These are phyloP conservation scores for Colletotrichum phormii DNA, from an alignment of 2,329 filamentous ascomycete genomes.

Conservation along the genomic window DNA sequence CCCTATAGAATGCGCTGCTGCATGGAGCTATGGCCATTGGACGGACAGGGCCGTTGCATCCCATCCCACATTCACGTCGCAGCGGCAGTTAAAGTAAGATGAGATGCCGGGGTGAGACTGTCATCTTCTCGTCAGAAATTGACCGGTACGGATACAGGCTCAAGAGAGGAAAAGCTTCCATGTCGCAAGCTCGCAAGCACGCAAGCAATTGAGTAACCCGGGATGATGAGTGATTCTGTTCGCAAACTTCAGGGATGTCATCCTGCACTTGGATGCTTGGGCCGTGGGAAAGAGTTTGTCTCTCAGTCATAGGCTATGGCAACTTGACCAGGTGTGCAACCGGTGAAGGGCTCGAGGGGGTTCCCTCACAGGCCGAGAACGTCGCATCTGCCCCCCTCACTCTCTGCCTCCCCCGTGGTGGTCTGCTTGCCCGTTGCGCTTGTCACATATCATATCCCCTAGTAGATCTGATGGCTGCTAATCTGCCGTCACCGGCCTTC, in stretches of 20 bases:
- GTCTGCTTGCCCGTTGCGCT: not conserved
- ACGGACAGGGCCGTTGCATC: constrained; percentile 1
- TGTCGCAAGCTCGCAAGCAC: not conserved
- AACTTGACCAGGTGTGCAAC: not conserved
- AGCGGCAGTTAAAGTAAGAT: constrained; percentile 12
- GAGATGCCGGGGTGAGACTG: not conserved
- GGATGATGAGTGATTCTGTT: not conserved
- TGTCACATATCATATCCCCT: constrained; percentile 30
- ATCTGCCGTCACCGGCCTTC: constrained; percentile 22
- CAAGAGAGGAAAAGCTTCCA: not conserved
- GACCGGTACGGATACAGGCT: not conserved
- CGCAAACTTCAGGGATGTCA: not conserved
- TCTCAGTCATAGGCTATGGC: not conserved
- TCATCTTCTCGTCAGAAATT: constrained; percentile 9
- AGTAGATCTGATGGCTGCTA: constrained; percentile 22
- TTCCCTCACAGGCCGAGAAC: not conserved
- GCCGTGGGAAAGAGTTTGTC: not conserved
- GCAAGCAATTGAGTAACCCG: too few relatives aligned
- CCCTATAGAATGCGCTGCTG: constrained; percentile 6
- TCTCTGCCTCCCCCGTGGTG: not conserved
- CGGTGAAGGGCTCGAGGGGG: not conserved
- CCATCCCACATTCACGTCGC: not conserved
- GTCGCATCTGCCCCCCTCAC: not conserved
- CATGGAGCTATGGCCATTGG: constrained; percentile 31
- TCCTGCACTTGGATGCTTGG: not conserved